Base-by-base conservation (phyloP, 2,329 filamentous ascomycete genomes). In the Verticillium alfalfae region DNA sequence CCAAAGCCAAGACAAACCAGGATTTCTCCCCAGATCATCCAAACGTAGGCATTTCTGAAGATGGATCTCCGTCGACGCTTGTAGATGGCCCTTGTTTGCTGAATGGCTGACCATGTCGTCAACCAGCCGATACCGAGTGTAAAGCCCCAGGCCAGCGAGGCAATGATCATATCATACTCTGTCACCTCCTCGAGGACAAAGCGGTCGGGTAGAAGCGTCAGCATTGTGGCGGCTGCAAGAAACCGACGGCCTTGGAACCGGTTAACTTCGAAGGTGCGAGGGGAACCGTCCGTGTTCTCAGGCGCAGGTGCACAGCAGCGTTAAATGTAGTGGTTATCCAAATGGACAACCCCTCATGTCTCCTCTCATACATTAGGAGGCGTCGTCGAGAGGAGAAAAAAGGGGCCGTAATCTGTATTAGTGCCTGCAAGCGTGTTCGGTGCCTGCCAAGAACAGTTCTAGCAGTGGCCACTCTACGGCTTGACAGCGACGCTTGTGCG, bases 21-120 rank as follows among this genome's bases (percentile, higher is more conserved):
- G 2, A 81, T 70, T 64, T 81, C 79, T 39, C 73, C 57, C 79
- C 79, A 81, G 62, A 81, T 74, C 75, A 81, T 75, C 70, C 75
- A 76, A 0, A 81, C 70, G 62, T 80, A 80, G 1, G 72, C 68
- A 65, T 77, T 79, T 26, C 67, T 71, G 66, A 61, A 56, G 63
- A 73, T 65, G 70, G 71, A 49, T 37, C 54, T 57, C 1, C 72
- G 66, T 55, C 66, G 70, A 9, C 68, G 73, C 22, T 71, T 66
- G 60, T 69, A 77, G 34, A 73, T 62, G 7, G 70, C 70, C 38
- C 63, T 66, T 1, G 70, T 71, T 64, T 77, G 74, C 64, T 70
- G 70, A 45, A 70, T 61, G 5, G 73, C 73, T 16, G 70, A 74
- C 70, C 72, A 76, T 34, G 67, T 65, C 36, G 75, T 73, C 59